A percentile compares a stretch with the other conserved stretches of the same genome.
Conservation (phyloP, 345 rosid genomes). For the Ailanthus altissimus region DNA sequence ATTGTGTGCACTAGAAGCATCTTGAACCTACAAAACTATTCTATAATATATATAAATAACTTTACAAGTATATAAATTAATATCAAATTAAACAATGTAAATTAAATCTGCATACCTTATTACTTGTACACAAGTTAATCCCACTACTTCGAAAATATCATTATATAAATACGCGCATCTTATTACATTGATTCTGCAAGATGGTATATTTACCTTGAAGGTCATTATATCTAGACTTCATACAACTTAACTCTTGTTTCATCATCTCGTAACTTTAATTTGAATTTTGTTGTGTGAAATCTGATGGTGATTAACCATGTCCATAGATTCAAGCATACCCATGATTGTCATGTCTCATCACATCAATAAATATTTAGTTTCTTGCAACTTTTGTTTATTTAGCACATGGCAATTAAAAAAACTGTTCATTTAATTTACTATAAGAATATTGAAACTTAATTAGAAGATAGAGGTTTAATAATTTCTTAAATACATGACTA, state of each 20-base stretch:
- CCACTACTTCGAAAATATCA: too few relatives aligned
- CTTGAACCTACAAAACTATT: too few relatives aligned
- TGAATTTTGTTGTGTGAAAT: background rate
- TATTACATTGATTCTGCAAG: background rate
- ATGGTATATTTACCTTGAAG: too few relatives aligned
- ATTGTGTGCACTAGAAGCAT: too few relatives aligned
- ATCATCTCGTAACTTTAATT: background rate
- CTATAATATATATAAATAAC: too few relatives aligned
- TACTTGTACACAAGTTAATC: too few relatives aligned
- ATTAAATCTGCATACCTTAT: too few relatives aligned
- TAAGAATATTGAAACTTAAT: background rate
- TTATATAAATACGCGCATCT: too few relatives aligned
- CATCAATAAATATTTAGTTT: background rate
- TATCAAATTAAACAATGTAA: too few relatives aligned
- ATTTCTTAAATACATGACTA: too few relatives aligned
- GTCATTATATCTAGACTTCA: background rate
- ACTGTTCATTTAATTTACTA: background rate
- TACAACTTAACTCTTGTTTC: background rate
- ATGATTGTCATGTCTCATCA: background rate
- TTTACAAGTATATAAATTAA: too few relatives aligned
- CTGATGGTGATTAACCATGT: background rate
- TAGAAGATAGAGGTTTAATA: background rate
- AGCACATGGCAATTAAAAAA: background rate
- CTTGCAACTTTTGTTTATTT: background rate
- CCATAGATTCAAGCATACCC: background rate